Percentiles rank a stretch among this genome's conserved stretches.
phyloP scores from a whole-genome alignment of 495 filamentous ascomycete genomes.

The Sabuloglossum arenarium region DNA sequence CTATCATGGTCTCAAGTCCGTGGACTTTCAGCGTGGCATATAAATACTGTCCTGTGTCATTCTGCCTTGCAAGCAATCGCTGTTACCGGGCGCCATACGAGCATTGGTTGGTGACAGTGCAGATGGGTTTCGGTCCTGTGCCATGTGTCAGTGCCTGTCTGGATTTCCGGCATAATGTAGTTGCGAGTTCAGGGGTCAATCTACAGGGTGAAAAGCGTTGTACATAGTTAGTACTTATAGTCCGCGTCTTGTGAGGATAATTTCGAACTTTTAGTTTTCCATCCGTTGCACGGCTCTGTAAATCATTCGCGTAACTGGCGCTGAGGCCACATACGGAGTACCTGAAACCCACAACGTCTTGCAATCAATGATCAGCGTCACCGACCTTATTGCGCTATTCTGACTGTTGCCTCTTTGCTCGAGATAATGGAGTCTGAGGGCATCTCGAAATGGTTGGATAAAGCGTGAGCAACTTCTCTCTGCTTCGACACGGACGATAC shows the following conservation, averaged over 20 bases:
- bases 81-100: no score
- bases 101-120: no score
- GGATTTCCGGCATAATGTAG: neutral
- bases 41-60: neutral
- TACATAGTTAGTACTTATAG: neutral
- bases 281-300: neutral
- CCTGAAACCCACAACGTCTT: neutral
- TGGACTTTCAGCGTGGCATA: neutral
- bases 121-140: neutral
- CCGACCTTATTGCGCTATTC: no score
- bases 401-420: neutral
- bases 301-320: neutral
- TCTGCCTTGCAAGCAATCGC: neutral
- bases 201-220: neutral
- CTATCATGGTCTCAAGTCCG: no score
- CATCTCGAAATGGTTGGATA: neutral
- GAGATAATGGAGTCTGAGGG: neutral
- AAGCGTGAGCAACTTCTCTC: neutral
- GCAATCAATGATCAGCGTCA: no score
- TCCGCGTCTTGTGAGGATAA: neutral
- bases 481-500: neutral
- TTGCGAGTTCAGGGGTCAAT: neutral
- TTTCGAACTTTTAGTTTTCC: no score
- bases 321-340: neutral
- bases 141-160: neutral